Percentiles rank a stretch among this genome's conserved stretches.
These are phyloP conservation scores for Tetradesmus obliquus DNA, from an alignment of 139 green algal genomes.

Conservation along the genomic window DNA sequence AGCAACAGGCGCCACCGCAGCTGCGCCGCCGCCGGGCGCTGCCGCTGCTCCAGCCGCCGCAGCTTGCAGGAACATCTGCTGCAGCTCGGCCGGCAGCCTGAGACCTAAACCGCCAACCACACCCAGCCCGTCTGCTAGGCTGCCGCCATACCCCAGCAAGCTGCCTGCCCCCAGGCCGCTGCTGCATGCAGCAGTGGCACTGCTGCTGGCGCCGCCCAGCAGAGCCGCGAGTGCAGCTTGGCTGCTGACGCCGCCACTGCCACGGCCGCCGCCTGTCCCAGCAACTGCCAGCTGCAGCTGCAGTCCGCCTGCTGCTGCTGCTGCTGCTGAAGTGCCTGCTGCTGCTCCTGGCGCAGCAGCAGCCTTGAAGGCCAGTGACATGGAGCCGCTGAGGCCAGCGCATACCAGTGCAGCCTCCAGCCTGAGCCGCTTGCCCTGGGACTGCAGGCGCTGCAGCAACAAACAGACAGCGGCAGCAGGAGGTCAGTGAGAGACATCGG, in stretches of 20 bases:
- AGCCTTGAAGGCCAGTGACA: not conserved
- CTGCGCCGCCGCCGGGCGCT: not conserved
- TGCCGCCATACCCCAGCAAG: not conserved
- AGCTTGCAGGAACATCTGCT: constrained; percentile 20
- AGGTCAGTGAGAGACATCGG: not conserved
- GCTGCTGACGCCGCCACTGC: not conserved
- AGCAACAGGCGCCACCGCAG: constrained; percentile 19
- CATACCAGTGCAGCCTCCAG: not conserved
- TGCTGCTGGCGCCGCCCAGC: not conserved
- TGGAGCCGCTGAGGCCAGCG: not conserved
- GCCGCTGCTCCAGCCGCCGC: constrained; percentile 9
- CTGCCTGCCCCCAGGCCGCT: not conserved
- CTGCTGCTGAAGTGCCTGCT: not conserved
- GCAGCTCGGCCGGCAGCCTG: not conserved
- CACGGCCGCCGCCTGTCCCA: not conserved
- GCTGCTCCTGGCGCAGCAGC: constrained; percentile 5
- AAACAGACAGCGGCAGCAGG: not conserved
- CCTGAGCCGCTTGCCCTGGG: constrained; percentile 1
- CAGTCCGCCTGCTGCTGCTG: not conserved
- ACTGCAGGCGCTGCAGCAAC: not conserved
- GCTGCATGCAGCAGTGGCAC: not conserved
- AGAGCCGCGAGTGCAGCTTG: constrained; percentile 1
- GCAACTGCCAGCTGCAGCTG: constrained; percentile 13
- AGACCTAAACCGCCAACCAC: not conserved
- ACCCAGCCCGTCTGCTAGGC: not conserved